Percentiles rank a stretch among this genome's conserved stretches.
Evolutionary conservation across 2,329 filamentous ascomycete genomes (phyloP).

Genomic region (Akanthomyces dipterigenus): DNA sequence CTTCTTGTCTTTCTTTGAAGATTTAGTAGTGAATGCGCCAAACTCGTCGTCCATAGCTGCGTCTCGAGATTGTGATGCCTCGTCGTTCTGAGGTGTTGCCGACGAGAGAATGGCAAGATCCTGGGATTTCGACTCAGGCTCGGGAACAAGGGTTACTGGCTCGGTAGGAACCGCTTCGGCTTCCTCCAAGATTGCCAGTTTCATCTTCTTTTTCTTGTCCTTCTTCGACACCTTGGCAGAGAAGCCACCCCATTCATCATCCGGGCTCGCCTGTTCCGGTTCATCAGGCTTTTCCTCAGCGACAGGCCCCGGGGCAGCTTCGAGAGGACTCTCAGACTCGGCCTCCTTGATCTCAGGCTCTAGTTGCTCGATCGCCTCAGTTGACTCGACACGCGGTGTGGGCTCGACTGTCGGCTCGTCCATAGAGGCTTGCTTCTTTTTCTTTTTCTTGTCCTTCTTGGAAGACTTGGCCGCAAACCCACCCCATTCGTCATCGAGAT

Average conservation of each 20-base stretch:
- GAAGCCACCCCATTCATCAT: conserved; percentile 25
- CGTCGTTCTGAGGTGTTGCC: background rate
- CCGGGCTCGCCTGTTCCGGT: conserved; percentile 13
- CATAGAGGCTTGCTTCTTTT: conserved; percentile 13
- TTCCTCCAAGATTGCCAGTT: conserved; percentile 9
- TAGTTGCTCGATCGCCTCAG: background rate
- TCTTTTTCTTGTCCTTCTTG: conserved; percentile 29
- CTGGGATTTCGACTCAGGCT: background rate
- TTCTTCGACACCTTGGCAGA: conserved; percentile 24
- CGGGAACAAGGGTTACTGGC: background rate
- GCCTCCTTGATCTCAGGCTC: background rate
- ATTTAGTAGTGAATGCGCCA: conserved; percentile 3
- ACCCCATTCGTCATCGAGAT: conserved; percentile 24
- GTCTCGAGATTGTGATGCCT: background rate
- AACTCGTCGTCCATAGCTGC: background rate
- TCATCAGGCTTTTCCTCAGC: background rate
- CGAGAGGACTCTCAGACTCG: background rate
- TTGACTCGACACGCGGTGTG: background rate
- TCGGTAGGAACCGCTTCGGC: background rate
- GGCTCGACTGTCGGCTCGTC: background rate
- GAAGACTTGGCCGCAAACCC: conserved; percentile 23
- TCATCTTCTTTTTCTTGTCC: conserved; percentile 26
- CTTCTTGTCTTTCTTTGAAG: conserved; percentile 18
- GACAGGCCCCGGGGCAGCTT: background rate
- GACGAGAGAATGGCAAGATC: background rate